Base-by-base conservation (phyloP, 2,329 filamentous ascomycete species). In the Aspergillus candidus region DNA sequence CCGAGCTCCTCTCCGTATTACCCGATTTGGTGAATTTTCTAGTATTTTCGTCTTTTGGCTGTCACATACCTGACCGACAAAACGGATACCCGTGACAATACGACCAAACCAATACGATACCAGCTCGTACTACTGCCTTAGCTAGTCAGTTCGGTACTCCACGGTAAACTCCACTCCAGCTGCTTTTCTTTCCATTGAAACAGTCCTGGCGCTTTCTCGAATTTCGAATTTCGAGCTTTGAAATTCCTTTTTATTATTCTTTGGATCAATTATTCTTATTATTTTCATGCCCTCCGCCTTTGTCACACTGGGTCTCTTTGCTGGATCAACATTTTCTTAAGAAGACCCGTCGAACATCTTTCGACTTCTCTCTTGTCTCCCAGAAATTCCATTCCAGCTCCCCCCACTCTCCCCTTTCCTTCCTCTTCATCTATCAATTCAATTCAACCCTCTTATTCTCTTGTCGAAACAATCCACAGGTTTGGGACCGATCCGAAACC, bases 181-280 rank as follows among this genome's bases (percentile, higher is more conserved):
- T 41, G 13, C 34, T 17, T 54, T 49, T 50, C 48, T 49, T 51
- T 55, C 44, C 46, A 50, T 54, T 54, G 53, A 56, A 56, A 56
- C 53, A 52, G 7, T 56, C 53, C 51, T n/a, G 54, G 48, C 48
- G 35, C 47, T 49, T 55, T 56, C 53, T 55, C 52, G 50, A 47
- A 52, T 54, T 47, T 55, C 52, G 50, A 47, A 52, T 54, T 47
- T 50, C 49, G 52, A 51, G 45, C 52, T 56, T 55, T 48, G 50
- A 53, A 52, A 56, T 50, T 51, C 48, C 46, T 56, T 53, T 50
- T 44, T 44, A 47, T 52, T 50, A 49, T 58, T 58, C 38, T 43
- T 43, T 39, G 7, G 22, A 27, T 27, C 22, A 27, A 27, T 27
- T 27, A 27, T 27, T 27, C 32, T 34, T 6, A 11, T 34, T 34